Evolutionary conservation across 768 basidiomycete species (phyloP).

Genomic region (Tephrocybe sp.): DNA sequence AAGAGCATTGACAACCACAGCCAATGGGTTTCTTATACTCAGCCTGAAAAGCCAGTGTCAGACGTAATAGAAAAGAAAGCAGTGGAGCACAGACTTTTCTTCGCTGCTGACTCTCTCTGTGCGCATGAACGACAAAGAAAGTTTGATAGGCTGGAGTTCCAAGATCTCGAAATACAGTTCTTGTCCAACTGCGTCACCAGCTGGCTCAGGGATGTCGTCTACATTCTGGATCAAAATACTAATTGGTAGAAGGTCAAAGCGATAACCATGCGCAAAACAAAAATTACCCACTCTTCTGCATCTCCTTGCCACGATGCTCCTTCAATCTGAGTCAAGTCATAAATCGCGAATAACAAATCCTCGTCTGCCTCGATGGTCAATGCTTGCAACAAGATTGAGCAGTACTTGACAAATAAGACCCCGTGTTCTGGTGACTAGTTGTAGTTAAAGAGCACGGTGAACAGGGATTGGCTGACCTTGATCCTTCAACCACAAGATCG

Average conservation of each 20-base stretch:
- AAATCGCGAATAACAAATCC: conserved; percentile 89
- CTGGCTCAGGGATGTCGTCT: conserved; percentile 71
- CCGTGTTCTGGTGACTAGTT: conserved; percentile 72
- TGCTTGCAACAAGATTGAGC: conserved; percentile 90
- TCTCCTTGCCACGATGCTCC: conserved; percentile 89
- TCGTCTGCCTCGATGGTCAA: conserved; percentile 97
- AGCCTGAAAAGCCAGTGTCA: conserved; percentile 42
- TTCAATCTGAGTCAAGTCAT: conserved; percentile 89
- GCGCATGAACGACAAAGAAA: conserved; percentile 95
- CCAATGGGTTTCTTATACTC: conserved; percentile 85
- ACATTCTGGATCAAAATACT: conserved; percentile 76
- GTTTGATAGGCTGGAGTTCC: conserved; percentile 90
- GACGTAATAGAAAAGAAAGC: conserved; percentile 6
- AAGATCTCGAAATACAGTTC: conserved; percentile 95
- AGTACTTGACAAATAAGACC: conserved; percentile 97
- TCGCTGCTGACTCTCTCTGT: conserved; percentile 92
- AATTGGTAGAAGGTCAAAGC: too few species aligned
- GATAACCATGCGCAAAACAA: not conserved
- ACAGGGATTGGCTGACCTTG: conserved; percentile 56
- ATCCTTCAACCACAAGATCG: conserved; percentile 89
- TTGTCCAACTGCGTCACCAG: conserved; percentile 60
- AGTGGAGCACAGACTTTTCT: conserved; percentile 66
- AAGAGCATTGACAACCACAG: conserved; percentile 90
- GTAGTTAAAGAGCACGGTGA: not conserved
- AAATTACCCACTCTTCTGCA: conserved; percentile 62